Evolutionary conservation across 148 eudicot species (phyloP).

Genomic region (Pouteria glomerata): DNA sequence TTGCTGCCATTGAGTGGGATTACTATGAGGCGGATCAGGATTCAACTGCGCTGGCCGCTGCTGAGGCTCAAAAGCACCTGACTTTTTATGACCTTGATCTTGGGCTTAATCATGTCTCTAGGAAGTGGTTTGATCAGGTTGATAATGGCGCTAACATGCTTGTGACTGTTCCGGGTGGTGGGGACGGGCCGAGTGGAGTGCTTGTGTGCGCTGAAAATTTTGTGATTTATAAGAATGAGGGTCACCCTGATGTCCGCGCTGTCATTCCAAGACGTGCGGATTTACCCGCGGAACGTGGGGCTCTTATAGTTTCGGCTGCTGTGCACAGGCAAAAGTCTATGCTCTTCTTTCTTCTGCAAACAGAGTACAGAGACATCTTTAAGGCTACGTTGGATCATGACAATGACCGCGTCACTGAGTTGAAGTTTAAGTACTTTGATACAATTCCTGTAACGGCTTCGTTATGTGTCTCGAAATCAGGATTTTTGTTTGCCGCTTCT

Average conservation of each 20-base stretch:
- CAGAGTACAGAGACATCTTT: constrained; percentile 91
- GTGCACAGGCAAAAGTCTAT: constrained; percentile 85
- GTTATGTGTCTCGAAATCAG: constrained; percentile 77
- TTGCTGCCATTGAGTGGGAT: constrained; percentile 96
- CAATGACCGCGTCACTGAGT: constrained; percentile 67
- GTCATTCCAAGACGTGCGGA: constrained; percentile 93
- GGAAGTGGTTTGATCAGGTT: constrained; percentile 95
- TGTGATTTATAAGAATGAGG: constrained; percentile 92
- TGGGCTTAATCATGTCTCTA: constrained; percentile 92
- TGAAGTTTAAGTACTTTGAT: constrained; percentile 88
- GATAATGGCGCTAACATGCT: constrained; percentile 98
- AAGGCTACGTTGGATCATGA: constrained; percentile 85
- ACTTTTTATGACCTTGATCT: constrained; percentile 96
- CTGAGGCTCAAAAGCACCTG: constrained; percentile 83
- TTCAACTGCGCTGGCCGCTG: constrained; percentile 74
- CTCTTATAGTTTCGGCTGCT: constrained; percentile 79
- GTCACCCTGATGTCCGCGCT: constrained; percentile 84
- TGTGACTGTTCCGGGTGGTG: constrained; percentile 96
- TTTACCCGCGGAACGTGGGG: constrained; percentile 88
- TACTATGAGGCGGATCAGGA: constrained; percentile 93
- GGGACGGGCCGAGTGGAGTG: constrained; percentile 99
- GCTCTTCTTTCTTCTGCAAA: constrained; percentile 89
- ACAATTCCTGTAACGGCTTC: constrained; percentile 87
- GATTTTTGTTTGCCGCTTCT: constrained; percentile 91
- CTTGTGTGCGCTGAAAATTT: constrained; percentile 98